Evolutionary conservation across 805 yeast genomes (phyloP), one percentile per base, ranked within the genome.

Genomic region (Candida broadrunensis): DNA sequence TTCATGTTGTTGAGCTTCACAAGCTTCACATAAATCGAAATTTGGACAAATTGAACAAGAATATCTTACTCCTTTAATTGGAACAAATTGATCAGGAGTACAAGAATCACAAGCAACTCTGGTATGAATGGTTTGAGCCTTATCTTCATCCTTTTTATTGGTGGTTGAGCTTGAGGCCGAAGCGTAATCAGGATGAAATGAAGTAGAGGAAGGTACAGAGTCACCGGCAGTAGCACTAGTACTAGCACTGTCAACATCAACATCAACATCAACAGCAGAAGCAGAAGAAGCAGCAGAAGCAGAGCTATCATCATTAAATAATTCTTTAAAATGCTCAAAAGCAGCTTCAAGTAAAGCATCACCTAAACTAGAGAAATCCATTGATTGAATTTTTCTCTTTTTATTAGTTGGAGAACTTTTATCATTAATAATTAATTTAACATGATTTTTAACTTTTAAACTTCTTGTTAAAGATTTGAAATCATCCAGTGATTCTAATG

Each of bases 31-130:
- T 38, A 79, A 55, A 51, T 80, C 84, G 51, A 63, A 77, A 51
- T 80, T 77, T 3, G 54, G 52, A 50, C 85, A 79, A 23, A 77
- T 71, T 19, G 70, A 46, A 54, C 85, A 79, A 33, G 70, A 67
- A 50, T 67, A 79, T 37, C 85, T 65, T 5, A 56, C 45, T 6
- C 84, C 84, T 17, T 38, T 45, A 33, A 75, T 60, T 3, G 78
- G 75, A 14, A 41, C 48, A 45, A 59, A 58, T 3, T 43, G 46
- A 19, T 46, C 39, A 1, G 67, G 68, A 42, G 47, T 38, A 38
- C 74, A 70, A n/a, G 48, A 39, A 42, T 69, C 72, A 39, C 74
- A 69, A 20, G 61, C 46, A 24, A 63, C 56, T 36, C 51, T 44
- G 2, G 37, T 25, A 41, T 68, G 72, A 4, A 55, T 45, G 7